A percentile compares a stretch with the other conserved stretches of the same genome.
These are phyloP conservation scores for Dorcoceras hygrometricum DNA, from an alignment of 257 asterid species.

Conservation along the genomic window DNA sequence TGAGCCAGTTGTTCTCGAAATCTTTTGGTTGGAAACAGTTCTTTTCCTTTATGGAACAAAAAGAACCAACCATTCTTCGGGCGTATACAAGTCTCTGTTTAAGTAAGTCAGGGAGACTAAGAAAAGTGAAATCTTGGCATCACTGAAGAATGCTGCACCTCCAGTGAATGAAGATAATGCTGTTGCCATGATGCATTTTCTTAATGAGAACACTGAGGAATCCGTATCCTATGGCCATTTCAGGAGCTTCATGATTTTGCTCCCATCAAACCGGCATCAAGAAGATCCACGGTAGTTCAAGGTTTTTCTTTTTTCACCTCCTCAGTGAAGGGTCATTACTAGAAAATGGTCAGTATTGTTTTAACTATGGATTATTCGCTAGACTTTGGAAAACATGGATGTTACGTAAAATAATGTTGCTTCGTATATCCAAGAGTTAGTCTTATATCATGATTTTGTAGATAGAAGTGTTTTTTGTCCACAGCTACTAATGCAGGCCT, in stretches of 20 bases:
- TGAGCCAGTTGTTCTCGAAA: constrained; percentile 76
- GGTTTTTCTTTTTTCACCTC: neutral
- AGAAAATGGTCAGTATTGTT: neutral
- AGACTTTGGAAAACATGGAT: neutral
- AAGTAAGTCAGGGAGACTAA: constrained; percentile 93
- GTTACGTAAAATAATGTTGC: neutral
- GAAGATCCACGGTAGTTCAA: constrained; percentile 87
- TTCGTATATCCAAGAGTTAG: neutral
- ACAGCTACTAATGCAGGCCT: constrained; percentile 14
- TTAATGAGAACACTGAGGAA: constrained; percentile 77
- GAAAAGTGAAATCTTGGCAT: constrained; percentile 88
- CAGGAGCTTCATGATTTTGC: constrained; percentile 91
- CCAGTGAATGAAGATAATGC: constrained; percentile 99
- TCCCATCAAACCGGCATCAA: constrained; percentile 94
- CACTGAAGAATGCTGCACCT: constrained; percentile 84
- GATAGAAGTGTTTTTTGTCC: neutral
- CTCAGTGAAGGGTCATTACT: neutral
- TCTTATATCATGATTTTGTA: neutral
- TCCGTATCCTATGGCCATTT: constrained; percentile 97
- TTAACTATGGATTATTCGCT: neutral
- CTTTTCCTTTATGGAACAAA: constrained; percentile 93
- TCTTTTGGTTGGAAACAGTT: constrained; percentile 99
- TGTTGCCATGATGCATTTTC: constrained; percentile 97
- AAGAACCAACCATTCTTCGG: constrained; percentile 94
- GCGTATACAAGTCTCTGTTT: constrained; percentile 98